These are phyloP conservation scores for Chloris gayana DNA, from an alignment of 176 grass and related monocot genomes.

Conservation along the genomic window DNA sequence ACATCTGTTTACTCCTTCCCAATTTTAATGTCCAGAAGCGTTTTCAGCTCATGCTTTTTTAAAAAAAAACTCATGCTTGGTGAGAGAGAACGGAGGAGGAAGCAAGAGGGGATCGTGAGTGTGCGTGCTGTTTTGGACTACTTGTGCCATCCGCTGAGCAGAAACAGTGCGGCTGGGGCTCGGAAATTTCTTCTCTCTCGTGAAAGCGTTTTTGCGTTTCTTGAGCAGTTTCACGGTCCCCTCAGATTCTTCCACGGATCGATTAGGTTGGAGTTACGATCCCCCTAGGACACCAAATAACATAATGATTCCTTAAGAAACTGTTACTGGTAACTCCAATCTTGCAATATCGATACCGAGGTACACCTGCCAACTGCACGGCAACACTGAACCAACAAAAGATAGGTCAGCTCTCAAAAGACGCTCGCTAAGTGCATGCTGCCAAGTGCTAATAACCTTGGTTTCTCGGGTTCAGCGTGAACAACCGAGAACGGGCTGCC, in stretches of 20 bases:
- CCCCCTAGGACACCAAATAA: not conserved
- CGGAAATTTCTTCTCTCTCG: conserved; percentile 2
- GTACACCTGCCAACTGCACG: too few relatives aligned
- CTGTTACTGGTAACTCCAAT: too few relatives aligned
- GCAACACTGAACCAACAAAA: too few relatives aligned
- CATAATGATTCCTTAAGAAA: not conserved
- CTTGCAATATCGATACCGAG: too few relatives aligned
- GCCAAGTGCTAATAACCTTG: not conserved
- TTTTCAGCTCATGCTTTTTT: not conserved
- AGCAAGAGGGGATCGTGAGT: not conserved
- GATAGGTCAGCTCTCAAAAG: too few relatives aligned
- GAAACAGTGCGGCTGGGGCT: conserved; percentile 34
- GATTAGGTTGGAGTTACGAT: not conserved
- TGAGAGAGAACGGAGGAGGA: not conserved
- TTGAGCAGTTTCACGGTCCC: conserved; percentile 4
- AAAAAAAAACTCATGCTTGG: conserved; percentile 2
- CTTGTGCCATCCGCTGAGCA: conserved; percentile 22
- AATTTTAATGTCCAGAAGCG: conserved; percentile 35
- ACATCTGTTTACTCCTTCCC: conserved; percentile 44
- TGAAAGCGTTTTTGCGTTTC: not conserved
- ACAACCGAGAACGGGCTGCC: too few relatives aligned
- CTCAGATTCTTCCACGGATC: conserved; percentile 9
- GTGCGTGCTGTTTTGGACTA: conserved; percentile 44
- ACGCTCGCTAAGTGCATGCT: too few relatives aligned
- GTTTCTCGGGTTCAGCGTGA: conserved; percentile 21